Base-by-base conservation (phyloP, 345 rosid species). In the Hypericum perforatum region DNA sequence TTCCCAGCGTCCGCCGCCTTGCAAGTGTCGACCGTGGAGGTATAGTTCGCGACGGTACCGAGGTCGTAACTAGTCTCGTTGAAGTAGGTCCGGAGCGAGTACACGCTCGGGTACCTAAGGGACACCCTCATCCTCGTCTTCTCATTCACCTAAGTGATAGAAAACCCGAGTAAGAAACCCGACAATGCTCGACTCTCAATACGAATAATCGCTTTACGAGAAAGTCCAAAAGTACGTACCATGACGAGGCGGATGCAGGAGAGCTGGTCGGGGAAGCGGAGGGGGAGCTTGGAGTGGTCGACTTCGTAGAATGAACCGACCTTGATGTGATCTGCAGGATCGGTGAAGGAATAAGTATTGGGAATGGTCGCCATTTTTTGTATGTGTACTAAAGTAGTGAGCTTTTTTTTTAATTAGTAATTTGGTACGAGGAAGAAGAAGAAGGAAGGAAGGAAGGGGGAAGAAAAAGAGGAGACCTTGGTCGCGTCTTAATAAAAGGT, bases 301-400 rank as follows among this genome's bases (percentile, higher is more conserved):
- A 89, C 69, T 65, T 82, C 85, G 65, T 89, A 92, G 60, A 80
- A 84, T 40, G 82, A 80, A 6, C 88, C 79, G 16, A 73, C 74
- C 61, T 52, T 64, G 4, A 92, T 65, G 45, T 79, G 94, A n/a
- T 78, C 79, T 3, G 75, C 64, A n/a, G 74, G 75, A 52, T 70
- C 82, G 65, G 59, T 37, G 11, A 16, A 43, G 11, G 40, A 56
- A 9, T 8, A 7, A 41, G 41, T 2, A 38, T 38, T 15, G 6
- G 41, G 42, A 13, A 6, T 22, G n/a, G n/a, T n/a, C n/a, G n/a
- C n/a, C 16, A 6, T 39, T 45, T 29, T 8, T 57, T 16, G 41
- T 51, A 8, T 39, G 45, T 6, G 46, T 48, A 8, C 15, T 12
- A 7, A 41, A 6, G 37, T 14, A 6, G 37, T 14, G 5, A 14